A percentile compares a stretch with the other conserved stretches of the same genome.
These are phyloP conservation scores for Cicer judaicum DNA, from an alignment of 306 rosid genomes.

Conservation along the genomic window DNA sequence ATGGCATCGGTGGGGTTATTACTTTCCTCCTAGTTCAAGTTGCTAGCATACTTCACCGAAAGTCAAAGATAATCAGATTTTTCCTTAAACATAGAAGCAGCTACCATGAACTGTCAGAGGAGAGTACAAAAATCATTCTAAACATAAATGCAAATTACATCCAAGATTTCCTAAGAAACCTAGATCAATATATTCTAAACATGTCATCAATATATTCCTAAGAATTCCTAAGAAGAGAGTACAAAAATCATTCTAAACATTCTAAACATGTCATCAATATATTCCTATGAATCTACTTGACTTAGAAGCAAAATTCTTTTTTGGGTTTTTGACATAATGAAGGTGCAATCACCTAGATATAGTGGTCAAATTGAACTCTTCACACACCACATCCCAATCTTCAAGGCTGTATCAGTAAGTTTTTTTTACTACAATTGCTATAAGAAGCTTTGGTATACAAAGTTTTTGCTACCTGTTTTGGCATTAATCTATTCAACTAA, in stretches of 20 bases:
- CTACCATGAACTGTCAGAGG: background rate
- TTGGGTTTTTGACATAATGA: slow-evolving; percentile 13
- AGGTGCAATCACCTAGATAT: slow-evolving; percentile 18
- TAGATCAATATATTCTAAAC: too few species aligned
- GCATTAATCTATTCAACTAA: slow-evolving; percentile 18
- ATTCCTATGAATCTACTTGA: background rate
- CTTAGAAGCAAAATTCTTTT: background rate
- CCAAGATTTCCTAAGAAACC: background rate
- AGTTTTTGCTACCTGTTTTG: slow-evolving; percentile 4
- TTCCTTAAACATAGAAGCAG: background rate
- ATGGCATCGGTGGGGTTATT: background rate
- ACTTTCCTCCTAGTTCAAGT: background rate
- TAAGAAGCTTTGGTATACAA: slow-evolving; percentile 1
- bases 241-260: too few species aligned
- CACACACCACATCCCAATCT: background rate
- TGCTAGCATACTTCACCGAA: background rate
- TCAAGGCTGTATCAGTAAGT: background rate
- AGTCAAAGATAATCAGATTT: background rate
- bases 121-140: background rate
- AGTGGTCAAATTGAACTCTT: slow-evolving; percentile 4
- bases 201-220: background rate
- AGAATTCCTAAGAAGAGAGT: too few species aligned
- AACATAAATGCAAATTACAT: slow-evolving; percentile 12
- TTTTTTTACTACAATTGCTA: background rate
- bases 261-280: background rate